Base-by-base conservation (phyloP, 148 eudicot genomes). In the Rhododendron henanense region DNA sequence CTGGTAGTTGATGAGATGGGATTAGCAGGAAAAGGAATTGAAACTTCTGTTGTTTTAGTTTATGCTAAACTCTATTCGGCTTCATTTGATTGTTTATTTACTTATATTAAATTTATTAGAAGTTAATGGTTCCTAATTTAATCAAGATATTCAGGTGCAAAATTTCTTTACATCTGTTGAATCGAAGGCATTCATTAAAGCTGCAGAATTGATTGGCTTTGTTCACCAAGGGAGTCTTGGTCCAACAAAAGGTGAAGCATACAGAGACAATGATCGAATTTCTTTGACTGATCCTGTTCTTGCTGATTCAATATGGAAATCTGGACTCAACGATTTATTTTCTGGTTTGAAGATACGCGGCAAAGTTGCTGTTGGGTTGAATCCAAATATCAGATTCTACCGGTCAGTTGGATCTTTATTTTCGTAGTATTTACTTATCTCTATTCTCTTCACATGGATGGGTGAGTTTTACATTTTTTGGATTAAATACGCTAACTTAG, bases 211-310 rank as follows among this genome's bases (percentile, higher is more conserved):
- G 9, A 89, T 91, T 84, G 99, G 98, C 59, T 97, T 97, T 92
- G 90, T 90, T 57, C 99, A 93, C 86, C 98, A 97, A 93, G 99
- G 99, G 69, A 97, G 99, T 87, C 99, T 93, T 90, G 99, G 98
- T 80, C 98, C 99, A 3, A 81, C 96, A 51, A 84, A 88, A 79
- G 98, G 99, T 53, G 98, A 97, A 90, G 99, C 99, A 41, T 97
- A 89, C 78, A 94, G 98, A 91, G 98, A 97, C 90, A 97, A 97
- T 91, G 98, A 95, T 85, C 94, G 98, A 15, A 91, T 95, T 71
- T 90, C 98, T 79, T 93, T 94, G 79, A 87, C 88, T 86, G 95
- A 95, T 86, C 95, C 94, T 74, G 85, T 85, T 83, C 98, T 95
- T 85, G 98, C 99, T 31, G 88, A 89, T 53, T 84, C 76, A 71